Evolutionary conservation across 495 filamentous ascomycete species (phyloP), one percentile per base, ranked within the genome.

Genomic region (Choiromyces venosus): DNA sequence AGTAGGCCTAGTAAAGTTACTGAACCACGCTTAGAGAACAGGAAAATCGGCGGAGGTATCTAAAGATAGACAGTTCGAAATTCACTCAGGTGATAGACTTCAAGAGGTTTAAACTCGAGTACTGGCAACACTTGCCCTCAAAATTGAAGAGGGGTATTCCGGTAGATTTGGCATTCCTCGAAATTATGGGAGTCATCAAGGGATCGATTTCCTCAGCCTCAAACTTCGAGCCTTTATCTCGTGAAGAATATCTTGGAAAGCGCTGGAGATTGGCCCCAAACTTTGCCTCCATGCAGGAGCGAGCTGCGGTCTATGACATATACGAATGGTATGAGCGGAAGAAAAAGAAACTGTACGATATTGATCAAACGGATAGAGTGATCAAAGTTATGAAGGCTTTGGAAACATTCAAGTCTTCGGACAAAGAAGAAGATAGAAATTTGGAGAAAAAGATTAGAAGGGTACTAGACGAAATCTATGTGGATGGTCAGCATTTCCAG

Each of bases 181-280:
- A 85, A 46, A 85, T 85, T 4, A 83, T 85, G 77, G 84, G 84
- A 21, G 81, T 85, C 0, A 84, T 85, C 44, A 84, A 85, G 70
- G 84, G 84, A 12, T 85, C 82, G 0, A 65, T 70, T 0, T 76
- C 52, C 0, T 74, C 71, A 4, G 69, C 69, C 0, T 56, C 76
- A 25, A 71, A 74, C 2, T 71, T 85, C 19, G 56, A 29, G 46
- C 65, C 82, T 2, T 74, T 85, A 12, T 39, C 64, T 0, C 75
- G 79, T 18, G 74, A 73, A 0, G 82, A 85, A 42, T 85, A 85
- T 46, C 40, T 78, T 9, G 39, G 66, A 4, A 71, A 46, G 67
- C 79, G 74, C 46, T 61, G 68, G n/a, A 74, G 80, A 37, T 65
- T 72, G 40, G 83, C 75, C 16, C 83, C 81, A 69, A 72, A 71